phyloP scores from a whole-genome alignment of 345 rosid species.

The Salix caprea region DNA sequence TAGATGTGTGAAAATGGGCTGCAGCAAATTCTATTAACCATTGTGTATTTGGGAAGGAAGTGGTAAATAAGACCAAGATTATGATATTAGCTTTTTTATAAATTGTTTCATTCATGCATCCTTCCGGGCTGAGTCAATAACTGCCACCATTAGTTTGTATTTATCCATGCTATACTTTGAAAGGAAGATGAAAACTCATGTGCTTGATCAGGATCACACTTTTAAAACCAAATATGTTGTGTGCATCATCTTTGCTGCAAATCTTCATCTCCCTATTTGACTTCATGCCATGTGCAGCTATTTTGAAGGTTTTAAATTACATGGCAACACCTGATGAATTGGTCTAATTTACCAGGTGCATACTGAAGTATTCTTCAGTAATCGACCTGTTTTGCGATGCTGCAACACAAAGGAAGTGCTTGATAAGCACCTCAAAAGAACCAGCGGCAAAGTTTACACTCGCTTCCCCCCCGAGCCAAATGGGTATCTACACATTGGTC shows the following conservation, averaged over 20 bases:
- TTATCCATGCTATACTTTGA: background rate
- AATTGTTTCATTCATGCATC: background rate
- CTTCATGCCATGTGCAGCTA: background rate
- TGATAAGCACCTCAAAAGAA: constrained; percentile 69
- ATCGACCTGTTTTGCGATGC: constrained; percentile 70
- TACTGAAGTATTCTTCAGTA: constrained; percentile 76
- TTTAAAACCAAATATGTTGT: background rate
- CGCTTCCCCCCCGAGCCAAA: constrained; percentile 98
- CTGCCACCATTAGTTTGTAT: background rate
- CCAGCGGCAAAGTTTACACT: constrained; percentile 72
- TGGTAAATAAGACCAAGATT: background rate
- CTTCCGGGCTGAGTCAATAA: background rate
- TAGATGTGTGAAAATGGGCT: background rate
- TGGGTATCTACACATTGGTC: constrained; percentile 98
- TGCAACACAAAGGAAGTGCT: constrained; percentile 76
- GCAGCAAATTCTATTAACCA: background rate
- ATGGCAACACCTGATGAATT: background rate
- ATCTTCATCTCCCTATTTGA: background rate
- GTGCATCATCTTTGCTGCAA: background rate
- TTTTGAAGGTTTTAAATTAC: background rate
- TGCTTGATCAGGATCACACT: background rate
- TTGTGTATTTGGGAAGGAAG: background rate
- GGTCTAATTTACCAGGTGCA: constrained; percentile 50
- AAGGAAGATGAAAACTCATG: background rate
- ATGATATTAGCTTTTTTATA: background rate